Evolutionary conservation across 176 grass and related monocot species (phyloP).

Genomic region (Olyra latifolia): DNA sequence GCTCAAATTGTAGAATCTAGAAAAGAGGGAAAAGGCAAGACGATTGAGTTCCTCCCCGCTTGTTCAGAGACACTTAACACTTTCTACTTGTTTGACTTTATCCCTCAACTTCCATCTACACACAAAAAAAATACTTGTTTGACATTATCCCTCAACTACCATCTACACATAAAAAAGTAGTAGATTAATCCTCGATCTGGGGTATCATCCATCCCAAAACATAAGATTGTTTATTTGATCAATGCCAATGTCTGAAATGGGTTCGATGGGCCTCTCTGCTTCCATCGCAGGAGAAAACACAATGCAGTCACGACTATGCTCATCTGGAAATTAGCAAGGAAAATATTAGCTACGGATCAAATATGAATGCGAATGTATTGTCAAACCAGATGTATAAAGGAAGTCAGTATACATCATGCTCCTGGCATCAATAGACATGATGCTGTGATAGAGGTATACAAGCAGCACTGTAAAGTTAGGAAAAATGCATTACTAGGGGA

Average conservation of each 20-base stretch:
- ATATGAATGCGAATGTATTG: neutral
- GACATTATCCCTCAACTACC: neutral
- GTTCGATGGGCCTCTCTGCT: conserved; percentile 26
- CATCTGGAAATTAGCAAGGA: conserved; percentile 24
- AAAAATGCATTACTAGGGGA: too few relatives aligned
- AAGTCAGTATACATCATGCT: neutral
- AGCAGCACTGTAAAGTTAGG: too few relatives aligned
- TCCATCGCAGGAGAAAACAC: neutral
- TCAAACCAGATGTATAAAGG: neutral
- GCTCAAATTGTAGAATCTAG: too few relatives aligned
- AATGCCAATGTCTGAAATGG: conserved; percentile 35
- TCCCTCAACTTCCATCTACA: too few relatives aligned
- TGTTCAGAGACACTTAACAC: too few relatives aligned
- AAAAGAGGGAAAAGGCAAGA: too few relatives aligned
- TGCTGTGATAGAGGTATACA: neutral
- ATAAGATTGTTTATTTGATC: conserved; percentile 34
- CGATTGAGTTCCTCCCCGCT: too few relatives aligned
- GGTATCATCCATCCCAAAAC: conserved; percentile 8
- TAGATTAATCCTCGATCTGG: neutral
- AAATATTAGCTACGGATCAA: neutral
- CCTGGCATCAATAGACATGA: neutral
- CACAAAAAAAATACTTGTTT: too few relatives aligned
- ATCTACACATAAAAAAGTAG: neutral
- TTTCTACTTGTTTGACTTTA: too few relatives aligned
- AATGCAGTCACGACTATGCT: conserved; percentile 21